Base-by-base conservation (phyloP, 1,139 yeast genomes). In the Schizosaccharomyces versatilis region DNA sequence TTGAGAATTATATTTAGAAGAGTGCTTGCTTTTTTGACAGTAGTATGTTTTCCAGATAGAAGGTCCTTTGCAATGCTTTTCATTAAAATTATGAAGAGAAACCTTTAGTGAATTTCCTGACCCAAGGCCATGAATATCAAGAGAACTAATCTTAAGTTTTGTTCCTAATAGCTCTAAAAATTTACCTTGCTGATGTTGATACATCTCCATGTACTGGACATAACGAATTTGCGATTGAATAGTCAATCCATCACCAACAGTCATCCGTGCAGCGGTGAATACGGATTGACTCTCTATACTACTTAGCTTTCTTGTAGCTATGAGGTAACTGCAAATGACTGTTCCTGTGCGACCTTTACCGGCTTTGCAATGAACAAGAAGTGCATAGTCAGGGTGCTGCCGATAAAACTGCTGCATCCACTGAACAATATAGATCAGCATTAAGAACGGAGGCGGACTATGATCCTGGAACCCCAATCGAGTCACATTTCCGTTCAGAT, bases 261-360 rank as follows among this genome's bases (percentile, higher is more conserved):
- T 70, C 80, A 83, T 81, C 56, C 96, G 69, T 55, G 71, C 70
- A 3, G 62, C 58, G 2, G 84, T 77, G 63, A 81, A 86, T 3
- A 70, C 57, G 0, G 65, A 65, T 44, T 76, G 70, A 1, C 85
- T 83, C 15, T 69, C 71, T 1, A 69, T 66, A 38, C 73, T 68
- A 0, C 70, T 61, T 54, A 68, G 59, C 2, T 63, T 67, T 47
- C 65, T 61, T 54, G 67, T 66, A 53, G 72, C 69, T 74, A 86
- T 78, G 58, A 88, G 65, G 62, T 79, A 82, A 0, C 88, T 84
- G 61, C 86, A 78, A 2, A 76, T 75, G 2, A 84, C 68, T 0
- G 88, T 76, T 0, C 97, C 97, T 0, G 94, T 80, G 40, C 97
- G 69, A 0, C 97, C 97, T 65, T 85, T 88, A 0, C 97, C 97